Percentiles rank a stretch among this genome's conserved stretches.
Evolutionary conservation across 768 basidiomycete species (phyloP).

Genomic region (Rhodocollybia butyracea): DNA sequence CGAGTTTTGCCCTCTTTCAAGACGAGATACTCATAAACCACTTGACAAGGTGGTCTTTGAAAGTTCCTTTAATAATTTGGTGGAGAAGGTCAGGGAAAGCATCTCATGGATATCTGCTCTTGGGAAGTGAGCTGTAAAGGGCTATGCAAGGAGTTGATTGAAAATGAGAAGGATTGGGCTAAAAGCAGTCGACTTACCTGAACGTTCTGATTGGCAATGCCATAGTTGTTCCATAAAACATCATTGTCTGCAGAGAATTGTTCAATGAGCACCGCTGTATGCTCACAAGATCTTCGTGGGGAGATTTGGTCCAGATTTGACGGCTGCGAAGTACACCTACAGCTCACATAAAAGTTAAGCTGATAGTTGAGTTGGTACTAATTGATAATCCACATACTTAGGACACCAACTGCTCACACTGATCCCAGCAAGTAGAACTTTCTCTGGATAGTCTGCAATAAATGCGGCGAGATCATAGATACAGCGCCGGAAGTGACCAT

Average conservation of each 20-base stretch:
- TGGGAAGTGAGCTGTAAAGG: conserved; percentile 14
- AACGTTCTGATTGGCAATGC: too few relatives aligned
- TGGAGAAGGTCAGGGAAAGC: conserved; percentile 22
- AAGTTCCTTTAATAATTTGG: too few relatives aligned
- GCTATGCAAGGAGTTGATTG: background rate
- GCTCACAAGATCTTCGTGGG: too few relatives aligned
- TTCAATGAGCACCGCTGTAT: too few relatives aligned
- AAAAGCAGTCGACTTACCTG: too few relatives aligned
- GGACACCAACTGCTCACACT: background rate
- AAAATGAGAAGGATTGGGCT: background rate
- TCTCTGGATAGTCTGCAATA: conserved; percentile 28
- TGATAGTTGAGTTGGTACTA: too few relatives aligned
- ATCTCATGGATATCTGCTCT: conserved; percentile 14
- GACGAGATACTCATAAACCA: conserved; percentile 27
- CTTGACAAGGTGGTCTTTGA: conserved; percentile 16
- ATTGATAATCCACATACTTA: background rate
- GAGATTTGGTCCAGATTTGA: too few relatives aligned
- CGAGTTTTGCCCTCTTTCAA: conserved; percentile 9
- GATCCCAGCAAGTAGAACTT: conserved; percentile 8
- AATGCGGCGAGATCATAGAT: conserved; percentile 21
- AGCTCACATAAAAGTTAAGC: too few relatives aligned
- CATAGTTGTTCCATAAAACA: too few relatives aligned
- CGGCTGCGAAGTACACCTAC: too few relatives aligned
- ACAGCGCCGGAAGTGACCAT: conserved; percentile 20
- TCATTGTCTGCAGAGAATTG: too few relatives aligned